These are phyloP conservation scores for Vigna hirtella DNA, from an alignment of 306 rosid species.

Conservation along the genomic window DNA sequence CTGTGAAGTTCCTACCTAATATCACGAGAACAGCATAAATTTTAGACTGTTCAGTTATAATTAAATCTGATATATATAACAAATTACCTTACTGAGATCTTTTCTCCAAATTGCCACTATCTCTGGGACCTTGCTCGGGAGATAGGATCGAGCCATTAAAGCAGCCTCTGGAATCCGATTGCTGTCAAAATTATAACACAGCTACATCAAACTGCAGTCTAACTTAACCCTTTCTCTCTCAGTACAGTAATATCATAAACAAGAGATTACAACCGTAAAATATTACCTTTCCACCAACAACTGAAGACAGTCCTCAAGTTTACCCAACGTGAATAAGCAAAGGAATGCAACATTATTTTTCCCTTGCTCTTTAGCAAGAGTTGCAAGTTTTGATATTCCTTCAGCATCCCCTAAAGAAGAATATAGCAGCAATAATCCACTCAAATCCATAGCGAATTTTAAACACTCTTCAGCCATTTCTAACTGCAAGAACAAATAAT, in stretches of 20 bases:
- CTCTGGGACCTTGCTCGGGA: constrained; percentile 97
- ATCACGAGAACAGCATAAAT: constrained; percentile 22
- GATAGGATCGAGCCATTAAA: constrained; percentile 98
- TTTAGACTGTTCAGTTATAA: constrained; percentile 21
- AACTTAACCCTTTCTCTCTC: constrained; percentile 11
- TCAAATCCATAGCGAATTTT: constrained; percentile 90
- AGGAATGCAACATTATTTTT: constrained; percentile 98
- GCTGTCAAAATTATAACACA: constrained; percentile 60
- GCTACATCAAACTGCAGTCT: constrained; percentile 14
- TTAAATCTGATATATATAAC: constrained; percentile 1
- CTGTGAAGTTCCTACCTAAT: constrained; percentile 20
- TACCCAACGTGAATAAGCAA: constrained; percentile 95
- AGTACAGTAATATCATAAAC: constrained; percentile 27
- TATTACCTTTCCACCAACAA: constrained; percentile 89
- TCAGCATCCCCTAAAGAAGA: constrained; percentile 99
- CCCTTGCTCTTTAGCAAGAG: constrained; percentile 97
- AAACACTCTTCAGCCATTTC: constrained; percentile 99
- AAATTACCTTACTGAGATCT: constrained; percentile 86
- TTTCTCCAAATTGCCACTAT: constrained; percentile 97
- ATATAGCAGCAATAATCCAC: constrained; percentile 95
- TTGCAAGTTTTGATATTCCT: constrained; percentile 84
- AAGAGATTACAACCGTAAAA: constrained; percentile 3
- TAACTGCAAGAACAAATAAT: constrained; percentile 68
- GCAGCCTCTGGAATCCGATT: constrained; percentile 99
- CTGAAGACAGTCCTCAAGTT: constrained; percentile 96